Percentiles rank a stretch among this genome's conserved stretches.
Evolutionary conservation across 768 basidiomycete species (phyloP).

Genomic region (Amylocystis lapponica): DNA sequence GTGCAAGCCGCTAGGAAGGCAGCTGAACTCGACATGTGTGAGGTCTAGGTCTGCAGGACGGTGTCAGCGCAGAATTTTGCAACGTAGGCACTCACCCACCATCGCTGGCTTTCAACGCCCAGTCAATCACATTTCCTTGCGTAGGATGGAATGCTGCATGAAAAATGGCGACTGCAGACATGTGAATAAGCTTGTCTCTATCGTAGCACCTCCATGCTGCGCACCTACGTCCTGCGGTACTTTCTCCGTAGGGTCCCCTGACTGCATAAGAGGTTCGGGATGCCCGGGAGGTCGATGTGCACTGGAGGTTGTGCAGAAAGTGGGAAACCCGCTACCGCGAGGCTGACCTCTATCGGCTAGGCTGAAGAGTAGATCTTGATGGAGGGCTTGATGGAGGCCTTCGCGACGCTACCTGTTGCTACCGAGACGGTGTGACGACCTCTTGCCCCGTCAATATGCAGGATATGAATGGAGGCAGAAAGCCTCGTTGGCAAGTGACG

Average conservation of each 20-base stretch:
- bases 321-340: background rate
- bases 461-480: no score
- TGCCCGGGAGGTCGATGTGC: background rate
- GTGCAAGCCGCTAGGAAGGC: conserved; percentile 78
- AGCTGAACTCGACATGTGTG: conserved; percentile 73
- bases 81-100: conserved; percentile 42
- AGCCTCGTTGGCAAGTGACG: no score
- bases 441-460: no score
- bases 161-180: conserved; percentile 64
- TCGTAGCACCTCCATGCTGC: conserved; percentile 4
- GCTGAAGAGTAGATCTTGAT: no score
- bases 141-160: conserved; percentile 85
- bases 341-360: no score
- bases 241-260: conserved; percentile 3
- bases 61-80: background rate
- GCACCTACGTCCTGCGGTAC: conserved; percentile 52
- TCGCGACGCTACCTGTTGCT: no score
- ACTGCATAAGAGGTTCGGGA: background rate
- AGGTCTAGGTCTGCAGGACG: conserved; percentile 50
- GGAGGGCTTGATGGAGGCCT: no score
- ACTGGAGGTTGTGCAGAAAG: background rate
- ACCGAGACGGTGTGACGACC: no score
- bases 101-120: conserved; percentile 66
- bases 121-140: conserved; percentile 73
- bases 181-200: background rate